These are phyloP conservation scores for Scheffersomyces spartinae DNA, from an alignment of 805 yeast genomes.

Conservation along the genomic window DNA sequence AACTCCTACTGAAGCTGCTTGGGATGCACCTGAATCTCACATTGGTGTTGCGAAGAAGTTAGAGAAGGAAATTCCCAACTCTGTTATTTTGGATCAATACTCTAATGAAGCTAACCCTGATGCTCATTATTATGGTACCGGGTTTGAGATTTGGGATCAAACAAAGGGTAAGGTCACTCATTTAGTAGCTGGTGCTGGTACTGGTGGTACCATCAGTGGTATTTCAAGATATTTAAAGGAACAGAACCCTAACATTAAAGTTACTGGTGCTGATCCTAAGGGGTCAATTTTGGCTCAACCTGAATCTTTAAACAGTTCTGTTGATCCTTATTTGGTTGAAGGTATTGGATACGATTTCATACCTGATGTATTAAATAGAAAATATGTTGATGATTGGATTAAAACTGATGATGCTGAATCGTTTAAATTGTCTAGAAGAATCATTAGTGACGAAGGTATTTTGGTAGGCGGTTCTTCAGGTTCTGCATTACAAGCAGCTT, in stretches of 20 bases:
- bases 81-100: constrained; percentile 78
- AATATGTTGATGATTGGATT: constrained; percentile 64
- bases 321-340: constrained; percentile 64
- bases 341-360: constrained; percentile 87
- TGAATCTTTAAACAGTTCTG: constrained; percentile 49
- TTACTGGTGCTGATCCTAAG: constrained; percentile 77
- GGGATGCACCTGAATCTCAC: constrained; percentile 87
- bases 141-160: constrained; percentile 77
- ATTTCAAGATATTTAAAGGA: constrained; percentile 68
- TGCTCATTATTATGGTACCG: constrained; percentile 80
- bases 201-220: constrained; percentile 88
- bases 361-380: constrained; percentile 68
- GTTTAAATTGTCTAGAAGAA: constrained; percentile 69
- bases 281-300: constrained; percentile 82
- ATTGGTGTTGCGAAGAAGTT: constrained; percentile 78
- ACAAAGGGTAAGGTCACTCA: constrained; percentile 60
- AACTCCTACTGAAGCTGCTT: constrained; percentile 88
- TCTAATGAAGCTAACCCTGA: constrained; percentile 67
- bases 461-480: constrained; percentile 89
- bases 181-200: constrained; percentile 86
- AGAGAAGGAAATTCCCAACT: constrained; percentile 75
- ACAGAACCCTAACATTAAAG: constrained; percentile 46
- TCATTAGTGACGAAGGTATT: constrained; percentile 76
- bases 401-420: constrained; percentile 79
- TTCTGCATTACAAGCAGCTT: constrained; percentile 69